Evolutionary conservation across 768 basidiomycete species (phyloP), one percentile per base, ranked within the genome.

Genomic region (Suillus tomentosus): DNA sequence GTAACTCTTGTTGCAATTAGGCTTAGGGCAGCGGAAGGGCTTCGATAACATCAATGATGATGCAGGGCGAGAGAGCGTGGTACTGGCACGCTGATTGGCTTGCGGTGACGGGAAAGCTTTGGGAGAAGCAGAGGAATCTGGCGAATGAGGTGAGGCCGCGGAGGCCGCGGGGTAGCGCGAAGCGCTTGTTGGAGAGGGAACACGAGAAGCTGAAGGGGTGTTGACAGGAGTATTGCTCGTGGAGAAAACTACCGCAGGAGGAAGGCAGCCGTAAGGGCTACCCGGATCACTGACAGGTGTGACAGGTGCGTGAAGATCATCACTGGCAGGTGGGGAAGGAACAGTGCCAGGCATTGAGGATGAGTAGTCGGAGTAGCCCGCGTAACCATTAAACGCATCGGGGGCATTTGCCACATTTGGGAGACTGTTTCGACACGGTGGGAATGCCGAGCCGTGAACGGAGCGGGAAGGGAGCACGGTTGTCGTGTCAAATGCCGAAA

Each of bases 1-100:
- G 82, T 96, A 97, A 60, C 86, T 86, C 82, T 98, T 98, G 80
- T 92, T 94, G 81, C 95, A 98, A 67, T 95, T 94, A 0, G 92
- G 88, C 75, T 96, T 96, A 11, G 95, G 95, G 81, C 95, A 98
- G 55, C 87, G 84, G 85, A 95, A 96, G 4, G 94, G 93, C 76
- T 95, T 95, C 64, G 86, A 87, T 57, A 91, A 78, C 45, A 92
- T 76, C n/a, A 91, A 77, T 4, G 88, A 85, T 0, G 87, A 79
- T 15, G 85, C 79, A 66, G 82, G 80, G 11, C 77, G 82, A 39
- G 83, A 84, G 64, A 80, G 80, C 15, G 83, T 80, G 9, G 82
- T 80, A 65, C 77, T 79, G 1, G 82, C 77, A 19, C 80, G 80
- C 2, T 79, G 67, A 58, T 64, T 69, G 1, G 64, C 62, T 47